Conservation (phyloP, 805 yeast species). For the Hanseniaspora singularis region DNA sequence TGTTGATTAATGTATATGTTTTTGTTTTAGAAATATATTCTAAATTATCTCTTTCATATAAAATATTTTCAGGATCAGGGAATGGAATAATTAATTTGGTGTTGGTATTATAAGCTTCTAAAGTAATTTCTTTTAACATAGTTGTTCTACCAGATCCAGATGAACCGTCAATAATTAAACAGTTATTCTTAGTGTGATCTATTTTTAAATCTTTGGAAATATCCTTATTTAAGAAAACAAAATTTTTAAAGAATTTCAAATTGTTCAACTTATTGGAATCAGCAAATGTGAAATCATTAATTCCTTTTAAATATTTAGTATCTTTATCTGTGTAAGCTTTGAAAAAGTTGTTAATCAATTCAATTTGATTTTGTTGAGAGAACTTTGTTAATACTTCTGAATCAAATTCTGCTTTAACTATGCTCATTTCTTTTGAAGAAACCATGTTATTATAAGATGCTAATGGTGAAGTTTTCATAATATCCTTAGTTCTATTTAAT, state of each 20-base stretch:
- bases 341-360: background rate
- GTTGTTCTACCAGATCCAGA: constrained; percentile 74
- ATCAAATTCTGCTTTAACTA: constrained; percentile 1
- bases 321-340: background rate
- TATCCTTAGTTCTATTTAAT: background rate
- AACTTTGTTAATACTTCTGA: background rate
- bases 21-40: constrained; percentile 42
- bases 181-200: constrained; percentile 4
- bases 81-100: constrained; percentile 54
- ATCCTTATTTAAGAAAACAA: constrained; percentile 6
- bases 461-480: constrained; percentile 5
- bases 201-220: background rate
- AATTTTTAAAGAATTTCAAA: constrained; percentile 6
- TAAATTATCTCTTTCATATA: constrained; percentile 48
- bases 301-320: background rate
- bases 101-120: constrained; percentile 25
- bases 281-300: constrained; percentile 1
- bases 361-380: background rate
- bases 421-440: background rate
- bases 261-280: background rate
- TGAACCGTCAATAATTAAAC: constrained; percentile 37
- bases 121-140: constrained; percentile 41
- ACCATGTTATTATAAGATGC: constrained; percentile 8
- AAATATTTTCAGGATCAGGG: constrained; percentile 46
- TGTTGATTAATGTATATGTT: constrained; percentile 53